Evolutionary conservation across 352 stramenopile genomes (phyloP), one percentile per base, ranked within the genome.

Genomic region (Pythium rishiriense): DNA sequence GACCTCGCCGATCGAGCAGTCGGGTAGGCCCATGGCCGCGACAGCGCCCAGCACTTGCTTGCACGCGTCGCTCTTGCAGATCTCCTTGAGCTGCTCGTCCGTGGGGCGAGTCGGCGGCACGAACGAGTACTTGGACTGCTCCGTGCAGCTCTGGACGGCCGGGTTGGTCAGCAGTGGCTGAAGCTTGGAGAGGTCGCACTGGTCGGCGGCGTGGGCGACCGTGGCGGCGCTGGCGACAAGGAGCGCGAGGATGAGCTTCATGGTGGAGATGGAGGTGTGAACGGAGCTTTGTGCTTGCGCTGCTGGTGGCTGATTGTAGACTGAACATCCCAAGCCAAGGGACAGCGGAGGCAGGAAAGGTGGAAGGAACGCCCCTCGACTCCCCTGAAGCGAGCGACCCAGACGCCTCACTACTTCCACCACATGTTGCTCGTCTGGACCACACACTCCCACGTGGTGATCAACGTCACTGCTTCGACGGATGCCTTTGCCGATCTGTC

Each of bases 21-120:
- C 63, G 19, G 55, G 48, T 9, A 70, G 63, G 0, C 49, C 48
- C 41, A 64, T 29, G 9, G 37, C 48, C 9, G 37, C 42, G 19
- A 70, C 50, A 1, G 43, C 59, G 9, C 29, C 14, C 22, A 72
- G 29, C 45, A 72, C 53, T 28, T 68, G 25, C 39, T 51, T 59
- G 25, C 64, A 71, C 10, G 58, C 65, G 15, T 59, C 47, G 33
- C 60, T 72, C 39, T 51, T 56, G 53, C 66, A 72, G 31, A 72
- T 68, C 14, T 19, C 47, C 3, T 22, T 31, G 43, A 72, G 59
- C 39, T 68, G 59, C 29, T 54, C 58, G 24, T 72, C 65, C 25
- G 58, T 61, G 14, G 65, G 65, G 14, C 59, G 52, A 46, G 51
- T 64, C 0, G 59, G 66, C 7, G 66, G 59, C 47, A 64, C 14